Evolutionary conservation across 495 filamentous ascomycete genomes (phyloP), one percentile per base, ranked within the genome.

Genomic region (Choiromyces venosus): DNA sequence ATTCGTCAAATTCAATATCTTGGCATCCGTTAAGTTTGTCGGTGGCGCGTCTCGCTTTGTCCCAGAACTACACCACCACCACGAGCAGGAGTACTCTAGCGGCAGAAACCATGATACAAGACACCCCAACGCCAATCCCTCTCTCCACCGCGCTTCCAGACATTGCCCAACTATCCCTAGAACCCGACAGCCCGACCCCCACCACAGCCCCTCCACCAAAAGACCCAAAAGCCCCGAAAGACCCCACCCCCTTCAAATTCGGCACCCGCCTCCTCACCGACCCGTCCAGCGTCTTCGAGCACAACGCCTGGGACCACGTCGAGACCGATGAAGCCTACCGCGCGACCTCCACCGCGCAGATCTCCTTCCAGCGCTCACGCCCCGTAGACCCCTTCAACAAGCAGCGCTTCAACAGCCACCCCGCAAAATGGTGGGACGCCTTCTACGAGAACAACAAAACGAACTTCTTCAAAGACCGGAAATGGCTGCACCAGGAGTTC

Each of bases 241-340:
- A 92, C 71, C 91, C 82, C 80, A 92, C 96, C 76, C 96, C 95
- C 42, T 99, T 99, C 83, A 89, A 93, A 83, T 99, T 99, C 83
- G 95, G 95, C 70, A 94, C 92, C 16, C 93, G 95, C 66, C 89
- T 87, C 76, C 89, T 99, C 52, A 88, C 91, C 74, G 84, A 93
- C 78, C 87, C 89, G 76, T 92, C 96, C 83, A 87, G 97, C 79
- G 90, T 96, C 76, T 98, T 91, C 84, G 90, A 94, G 80, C 94
- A 93, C 89, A 99, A 99, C 82, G 95, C 95, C 52, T 99, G 95
- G 95, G 95, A 99, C 83, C 94, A 98, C 80, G 95, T 98, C 79
- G 89, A 91, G 78, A 90, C 93, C 74, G 93, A 97, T 81, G 87
- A 91, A 70, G 84, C 89, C 37, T 97, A 96, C 86, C 88, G 88